Conservation (phyloP, 2,329 filamentous ascomycete genomes). For the Aotearoamyces nothofagi region DNA sequence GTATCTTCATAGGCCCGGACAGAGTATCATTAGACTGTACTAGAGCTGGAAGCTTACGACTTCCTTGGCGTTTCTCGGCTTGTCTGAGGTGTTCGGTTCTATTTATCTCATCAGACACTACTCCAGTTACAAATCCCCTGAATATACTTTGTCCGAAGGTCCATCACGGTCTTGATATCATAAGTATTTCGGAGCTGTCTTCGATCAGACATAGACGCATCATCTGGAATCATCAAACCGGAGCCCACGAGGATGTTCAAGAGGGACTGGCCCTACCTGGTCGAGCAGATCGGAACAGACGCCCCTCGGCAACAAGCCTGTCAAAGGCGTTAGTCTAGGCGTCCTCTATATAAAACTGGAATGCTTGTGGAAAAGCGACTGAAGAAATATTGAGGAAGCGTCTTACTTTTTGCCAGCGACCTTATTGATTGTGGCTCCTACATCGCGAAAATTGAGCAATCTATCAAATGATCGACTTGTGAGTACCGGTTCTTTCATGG, state of each 20-base stretch:
- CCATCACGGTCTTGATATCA: slow-evolving; percentile 57
- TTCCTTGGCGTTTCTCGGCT: slow-evolving; percentile 40
- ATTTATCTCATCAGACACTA: slow-evolving; percentile 26
- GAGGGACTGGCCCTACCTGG: no score
- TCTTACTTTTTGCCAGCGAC: no score
- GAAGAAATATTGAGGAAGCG: no score
- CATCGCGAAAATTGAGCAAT: slow-evolving; percentile 65
- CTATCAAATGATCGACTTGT: slow-evolving; percentile 28
- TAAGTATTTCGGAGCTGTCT: slow-evolving; percentile 40
- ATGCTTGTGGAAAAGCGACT: no score
- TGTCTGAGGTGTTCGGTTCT: slow-evolving; percentile 61
- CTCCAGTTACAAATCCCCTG: not conserved
- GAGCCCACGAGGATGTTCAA: no score
- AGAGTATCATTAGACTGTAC: slow-evolving; percentile 33
- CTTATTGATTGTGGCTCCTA: slow-evolving; percentile 54
- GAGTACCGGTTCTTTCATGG: slow-evolving; percentile 10
- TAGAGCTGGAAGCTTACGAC: slow-evolving; percentile 27
- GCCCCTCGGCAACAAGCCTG: slow-evolving; percentile 38
- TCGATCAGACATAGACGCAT: slow-evolving; percentile 53
- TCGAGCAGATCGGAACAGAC: slow-evolving; percentile 54
- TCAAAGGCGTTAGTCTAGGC: no score
- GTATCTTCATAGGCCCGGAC: slow-evolving; percentile 43
- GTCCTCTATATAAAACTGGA: no score
- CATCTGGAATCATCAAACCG: no score
- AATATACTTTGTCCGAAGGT: slow-evolving; percentile 59